Base-by-base conservation (phyloP, 2,329 filamentous ascomycete species). In the Penicillium occitanis region DNA sequence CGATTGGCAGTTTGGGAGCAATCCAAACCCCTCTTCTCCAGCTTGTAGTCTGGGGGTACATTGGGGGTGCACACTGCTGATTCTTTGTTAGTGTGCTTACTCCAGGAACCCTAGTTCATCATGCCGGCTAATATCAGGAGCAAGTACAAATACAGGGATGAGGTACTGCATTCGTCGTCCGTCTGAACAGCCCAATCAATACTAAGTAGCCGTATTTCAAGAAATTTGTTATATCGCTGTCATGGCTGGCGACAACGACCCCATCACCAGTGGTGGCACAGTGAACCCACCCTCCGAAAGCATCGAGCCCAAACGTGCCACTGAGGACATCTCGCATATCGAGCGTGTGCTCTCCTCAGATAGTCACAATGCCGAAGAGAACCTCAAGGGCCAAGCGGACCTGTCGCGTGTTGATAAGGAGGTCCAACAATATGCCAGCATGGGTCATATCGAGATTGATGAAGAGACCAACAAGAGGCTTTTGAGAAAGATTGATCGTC, bases 361-460 rank as follows among this genome's bases (percentile, higher is more conserved):
- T 1, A 44, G 37, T 19, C 77, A 75, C 19, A 80, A 82, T 65
- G 76, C 79, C 30, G 80, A 83, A 64, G 83, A 83, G 63, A 84
- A 85, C 63, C 80, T 84, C 62, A 81, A 57, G n/a, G 51, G 30
- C 11, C 30, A 60, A 30, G 44, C 37, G 53, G 57, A 65, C 33
- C 30, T 53, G 44, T 64, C 61, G 8, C 84, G 84, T 71, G 83
- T 92, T 64, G 90, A 93, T 77, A 82, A 85, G 64, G 90, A 93
- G 77, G 80, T 93, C 44, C 88, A 89, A 60, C 85, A 88, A 74
- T 93, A 93, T 78, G 86, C 87, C 33, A 83, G 83, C 22, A 82
- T 83, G 22, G 82, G 75, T 19, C 80, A 79, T 5, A 37, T 57
- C 11, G 51, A 55, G 17, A 79, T 91, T 60, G 81, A 84, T 3